These are phyloP conservation scores for Mucor velutinosus DNA, from an alignment of 371 early-diverging fungal species.

Conservation along the genomic window DNA sequence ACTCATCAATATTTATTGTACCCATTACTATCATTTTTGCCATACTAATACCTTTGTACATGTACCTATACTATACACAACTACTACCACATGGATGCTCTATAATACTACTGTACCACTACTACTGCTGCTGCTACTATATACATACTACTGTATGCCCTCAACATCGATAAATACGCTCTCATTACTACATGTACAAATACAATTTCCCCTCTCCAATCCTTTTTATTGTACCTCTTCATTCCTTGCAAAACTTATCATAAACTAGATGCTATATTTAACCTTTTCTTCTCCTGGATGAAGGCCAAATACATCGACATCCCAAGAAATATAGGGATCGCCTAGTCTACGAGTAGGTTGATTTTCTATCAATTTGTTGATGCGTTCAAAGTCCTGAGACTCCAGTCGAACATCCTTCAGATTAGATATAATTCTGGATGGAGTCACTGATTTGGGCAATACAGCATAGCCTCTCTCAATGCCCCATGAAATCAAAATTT, in stretches of 20 bases:
- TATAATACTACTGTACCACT: background rate
- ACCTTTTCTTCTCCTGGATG: constrained; percentile 5
- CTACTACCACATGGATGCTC: background rate
- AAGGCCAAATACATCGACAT: constrained; percentile 19
- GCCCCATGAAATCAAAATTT: constrained; percentile 76
- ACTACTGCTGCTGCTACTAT: background rate
- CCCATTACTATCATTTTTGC: constrained; percentile 1
- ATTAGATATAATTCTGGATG: constrained; percentile 41
- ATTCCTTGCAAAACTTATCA: background rate
- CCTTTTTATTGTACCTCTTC: background rate
- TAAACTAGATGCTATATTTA: constrained; percentile 1
- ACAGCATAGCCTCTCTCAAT: constrained; percentile 56
- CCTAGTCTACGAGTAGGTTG: constrained; percentile 11
- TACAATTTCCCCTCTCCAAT: background rate
- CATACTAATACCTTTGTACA: background rate
- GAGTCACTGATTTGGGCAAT: constrained; percentile 53
- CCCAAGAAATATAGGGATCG: constrained; percentile 22
- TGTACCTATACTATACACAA: background rate
- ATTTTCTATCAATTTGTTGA: constrained; percentile 15
- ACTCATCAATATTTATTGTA: background rate
- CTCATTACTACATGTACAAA: background rate
- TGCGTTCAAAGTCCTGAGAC: constrained; percentile 15
- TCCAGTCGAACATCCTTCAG: constrained; percentile 16
- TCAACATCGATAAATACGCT: background rate
- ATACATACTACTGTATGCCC: background rate